Percentiles rank a stretch among this genome's conserved stretches.
Conservation (phyloP, 1,139 yeast genomes). For the Insectozyma bohioensis region DNA sequence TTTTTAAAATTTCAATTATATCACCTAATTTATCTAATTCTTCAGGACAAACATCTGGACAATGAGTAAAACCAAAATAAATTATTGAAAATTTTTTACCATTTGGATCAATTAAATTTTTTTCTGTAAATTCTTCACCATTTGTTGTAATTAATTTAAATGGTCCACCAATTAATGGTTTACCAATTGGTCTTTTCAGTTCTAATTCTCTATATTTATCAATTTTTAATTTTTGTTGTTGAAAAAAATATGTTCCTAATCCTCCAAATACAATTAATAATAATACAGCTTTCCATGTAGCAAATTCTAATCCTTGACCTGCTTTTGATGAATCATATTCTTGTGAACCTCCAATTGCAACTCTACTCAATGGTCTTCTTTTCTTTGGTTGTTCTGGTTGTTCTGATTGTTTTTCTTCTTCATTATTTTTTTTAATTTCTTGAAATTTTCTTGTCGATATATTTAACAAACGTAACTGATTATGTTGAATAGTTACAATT, state of each 20-base stretch:
- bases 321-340: slow-evolving; percentile 20
- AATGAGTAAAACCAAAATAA: slow-evolving; percentile 94
- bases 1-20: slow-evolving; percentile 67
- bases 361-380: slow-evolving; percentile 49
- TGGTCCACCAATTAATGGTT: slow-evolving; percentile 91
- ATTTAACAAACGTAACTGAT: not conserved
- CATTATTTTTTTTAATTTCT: slow-evolving; percentile 3
- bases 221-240: slow-evolving; percentile 69
- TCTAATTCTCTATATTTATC: slow-evolving; percentile 78
- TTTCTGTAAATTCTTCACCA: slow-evolving; percentile 71
- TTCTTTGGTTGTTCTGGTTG: slow-evolving; percentile 14
- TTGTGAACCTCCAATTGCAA: slow-evolving; percentile 44
- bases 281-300: slow-evolving; percentile 85
- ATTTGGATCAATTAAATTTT: slow-evolving; percentile 61
- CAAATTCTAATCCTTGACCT: slow-evolving; percentile 52
- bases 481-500: not conserved
- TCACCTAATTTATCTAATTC: slow-evolving; percentile 88
- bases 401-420: slow-evolving; percentile 4
- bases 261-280: slow-evolving; percentile 69
- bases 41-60: slow-evolving; percentile 98
- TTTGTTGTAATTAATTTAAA: slow-evolving; percentile 70
- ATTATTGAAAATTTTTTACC: slow-evolving; percentile 65
- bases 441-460: slow-evolving; percentile 8
- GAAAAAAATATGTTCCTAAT: slow-evolving; percentile 66
- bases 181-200: slow-evolving; percentile 83